Base-by-base conservation (phyloP, 2,329 filamentous ascomycete genomes). In the Alternaria metachromatica region DNA sequence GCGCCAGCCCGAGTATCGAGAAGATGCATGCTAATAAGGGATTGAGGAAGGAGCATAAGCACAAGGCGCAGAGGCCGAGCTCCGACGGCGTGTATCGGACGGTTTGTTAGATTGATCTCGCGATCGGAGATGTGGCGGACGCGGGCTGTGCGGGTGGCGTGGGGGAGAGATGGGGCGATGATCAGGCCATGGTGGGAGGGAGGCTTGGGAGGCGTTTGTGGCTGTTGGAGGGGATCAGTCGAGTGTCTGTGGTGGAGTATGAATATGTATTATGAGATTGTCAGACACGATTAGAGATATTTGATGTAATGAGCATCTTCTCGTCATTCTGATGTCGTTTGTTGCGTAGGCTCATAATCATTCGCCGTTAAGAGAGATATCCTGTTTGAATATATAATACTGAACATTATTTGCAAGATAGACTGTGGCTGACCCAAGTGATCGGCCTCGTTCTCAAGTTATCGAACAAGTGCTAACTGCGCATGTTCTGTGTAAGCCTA, bases 61-160 rank as follows among this genome's bases (percentile, higher is more conserved):
- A 85, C 70, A 82, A 83, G 58, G 81, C 81, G 21, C 78, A 78
- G 67, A 75, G 73, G 45, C 83, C 84, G 3, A 85, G 84, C 82
- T 73, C 70, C 25, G 65, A 84, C 37, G 84, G 84, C 5, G 81
- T 86, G 6, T 83, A 86, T 71, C 76, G 84, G 54, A 74, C 76
- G 28, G 84, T 86, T 6, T 86, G 84, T 62, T 86, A 65, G 65
- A 28, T 28, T 6, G 11, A 12, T 20, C 7, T 44, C 10, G 13
- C 11, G 33, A 18, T 11, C 37, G 41, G 12, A 12, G 30, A 10
- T 23, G 43, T 12, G 41, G 30, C 48, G 15, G 43, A 21, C 20
- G 18, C n/a, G 23, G 33, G 41, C 6, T 48, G 8, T 48, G 23
- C 20, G 4, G 26, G 26, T 53, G 55, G 23, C 23, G 21, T 48